phyloP scores from a whole-genome alignment of 2,329 filamentous ascomycete species.

The Zasmidium angulare region DNA sequence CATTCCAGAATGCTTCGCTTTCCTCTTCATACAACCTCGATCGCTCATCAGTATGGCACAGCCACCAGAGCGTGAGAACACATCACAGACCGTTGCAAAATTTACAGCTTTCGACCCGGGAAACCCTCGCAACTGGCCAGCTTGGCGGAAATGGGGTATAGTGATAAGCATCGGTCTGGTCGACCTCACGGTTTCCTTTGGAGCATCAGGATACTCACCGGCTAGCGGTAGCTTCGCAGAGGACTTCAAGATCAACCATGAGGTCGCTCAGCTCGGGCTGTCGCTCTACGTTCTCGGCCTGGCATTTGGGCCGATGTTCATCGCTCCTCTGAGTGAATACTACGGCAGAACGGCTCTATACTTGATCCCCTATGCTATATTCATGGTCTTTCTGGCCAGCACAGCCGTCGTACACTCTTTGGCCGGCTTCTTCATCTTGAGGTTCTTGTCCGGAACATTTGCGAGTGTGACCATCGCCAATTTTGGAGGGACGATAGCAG shows the following conservation, averaged over 20 bases:
- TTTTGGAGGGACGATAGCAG: slow-evolving; percentile 52
- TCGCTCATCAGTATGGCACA: background rate
- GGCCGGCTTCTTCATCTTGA: slow-evolving; percentile 43
- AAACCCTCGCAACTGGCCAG: slow-evolving; percentile 48
- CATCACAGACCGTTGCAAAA: slow-evolving; percentile 8
- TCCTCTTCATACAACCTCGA: background rate
- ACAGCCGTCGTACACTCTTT: slow-evolving; percentile 44
- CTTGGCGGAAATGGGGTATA: slow-evolving; percentile 47
- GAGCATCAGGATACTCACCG: slow-evolving; percentile 50
- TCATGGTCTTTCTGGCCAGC: slow-evolving; percentile 44
- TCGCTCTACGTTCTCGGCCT: slow-evolving; percentile 50
- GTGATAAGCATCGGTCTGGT: slow-evolving; percentile 43
- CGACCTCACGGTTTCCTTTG: slow-evolving; percentile 34
- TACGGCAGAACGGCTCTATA: slow-evolving; percentile 47
- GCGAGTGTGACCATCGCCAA: slow-evolving; percentile 51
- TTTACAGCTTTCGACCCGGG: slow-evolving; percentile 40
- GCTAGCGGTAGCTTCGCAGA: slow-evolving; percentile 42
- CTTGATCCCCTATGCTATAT: slow-evolving; percentile 42
- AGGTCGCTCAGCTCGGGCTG: slow-evolving; percentile 46
- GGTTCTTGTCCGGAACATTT: slow-evolving; percentile 47
- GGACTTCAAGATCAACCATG: slow-evolving; percentile 42
- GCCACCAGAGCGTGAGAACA: background rate
- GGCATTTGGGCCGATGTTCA: slow-evolving; percentile 47
- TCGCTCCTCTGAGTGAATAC: slow-evolving; percentile 47
- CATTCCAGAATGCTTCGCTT: background rate